Conservation (phyloP, 208 protist species). For the Acanthamoeba culbertsoni region DNA sequence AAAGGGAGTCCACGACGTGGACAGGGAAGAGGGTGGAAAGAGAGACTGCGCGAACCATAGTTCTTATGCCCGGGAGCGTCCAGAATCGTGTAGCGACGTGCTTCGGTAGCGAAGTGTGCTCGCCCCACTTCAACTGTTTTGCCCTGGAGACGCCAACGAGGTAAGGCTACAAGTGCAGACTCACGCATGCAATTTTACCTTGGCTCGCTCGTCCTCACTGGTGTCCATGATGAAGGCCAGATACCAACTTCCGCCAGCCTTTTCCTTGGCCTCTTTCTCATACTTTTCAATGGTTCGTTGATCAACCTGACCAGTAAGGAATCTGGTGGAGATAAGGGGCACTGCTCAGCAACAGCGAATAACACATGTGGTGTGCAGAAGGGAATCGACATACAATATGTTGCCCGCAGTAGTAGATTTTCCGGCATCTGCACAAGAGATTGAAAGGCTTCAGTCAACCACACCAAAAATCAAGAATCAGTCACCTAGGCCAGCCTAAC, state of each 20-base stretch:
- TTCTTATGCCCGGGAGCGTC: slow-evolving; percentile 99
- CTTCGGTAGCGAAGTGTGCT: slow-evolving; percentile 95
- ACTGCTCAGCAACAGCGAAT: too few species aligned
- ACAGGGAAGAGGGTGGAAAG: too few species aligned
- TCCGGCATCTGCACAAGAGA: slow-evolving; percentile 89
- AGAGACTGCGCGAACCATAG: too few species aligned
- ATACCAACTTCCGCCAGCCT: slow-evolving; percentile 97
- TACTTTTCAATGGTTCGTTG: slow-evolving; percentile 98
- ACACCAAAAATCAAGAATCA: background rate
- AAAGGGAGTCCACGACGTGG: background rate
- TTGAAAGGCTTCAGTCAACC: background rate
- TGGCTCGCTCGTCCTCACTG: slow-evolving; percentile 83
- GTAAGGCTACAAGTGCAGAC: background rate
- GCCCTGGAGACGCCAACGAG: slow-evolving; percentile 80
- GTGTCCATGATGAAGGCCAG: slow-evolving; percentile 98
- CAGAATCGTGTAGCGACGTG: slow-evolving; percentile 94
- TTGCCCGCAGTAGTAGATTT: slow-evolving; percentile 98
- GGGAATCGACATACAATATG: slow-evolving; percentile 82
- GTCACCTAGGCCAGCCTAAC: too few species aligned
- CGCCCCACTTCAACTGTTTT: slow-evolving; percentile 97
- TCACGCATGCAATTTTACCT: slow-evolving; percentile 15
- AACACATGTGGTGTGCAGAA: background rate
- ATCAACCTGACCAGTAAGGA: slow-evolving; percentile 94
- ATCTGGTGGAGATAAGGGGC: slow-evolving; percentile 59
- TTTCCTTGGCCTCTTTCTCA: slow-evolving; percentile 94